Evolutionary conservation across 176 grass and related monocot species (phyloP), one percentile per base, ranked within the genome.

Genomic region (Rhynchospora breviuscula): DNA sequence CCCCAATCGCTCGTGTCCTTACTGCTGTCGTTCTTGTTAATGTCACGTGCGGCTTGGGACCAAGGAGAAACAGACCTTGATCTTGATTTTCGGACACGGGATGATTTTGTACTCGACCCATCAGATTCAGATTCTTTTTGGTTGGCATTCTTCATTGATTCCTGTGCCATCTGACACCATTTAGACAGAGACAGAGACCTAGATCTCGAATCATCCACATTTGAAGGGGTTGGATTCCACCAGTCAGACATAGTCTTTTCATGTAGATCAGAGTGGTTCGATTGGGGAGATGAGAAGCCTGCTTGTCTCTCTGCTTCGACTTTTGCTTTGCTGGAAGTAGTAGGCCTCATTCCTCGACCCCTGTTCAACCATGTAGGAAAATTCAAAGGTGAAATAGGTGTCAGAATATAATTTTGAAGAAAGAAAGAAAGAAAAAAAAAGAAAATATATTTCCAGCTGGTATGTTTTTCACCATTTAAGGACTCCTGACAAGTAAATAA

Each of bases 31-130:
- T 76, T 29, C 47, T 54, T 31, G 48, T 54, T 26, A 22, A 76
- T 76, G 48, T 54, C 22, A 15, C 1, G 6, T 29, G 72, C 72
- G 15, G 72, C 72, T 76, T 23, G 47, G 15, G 72, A 76, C 72
- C 72, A 76, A 76, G 72, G 72, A 9, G 70, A 74, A 11, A 21
- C 6, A 53, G 72, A 76, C 48, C 72, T 76, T 52, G 72, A 76
- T 29, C 47, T 76, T 76, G 72, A 76, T 29, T 23, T 54, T 76
- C 31, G 21, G 18, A 74, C 45, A 0, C 45, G 19, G 12, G n/a
- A 74, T 51, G 45, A 51, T n/a, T 23, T 49, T 74, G 10, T 45
- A 74, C 44, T 45, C 45, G 45, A 74, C 45, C 45, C 45, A 74
- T 74, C 70, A 51, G 70, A 49, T 74, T 74, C 46, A 40, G 35